Evolutionary conservation across 2,329 filamentous ascomycete species (phyloP).

Genomic region (Gnomoniopsis sp.): DNA sequence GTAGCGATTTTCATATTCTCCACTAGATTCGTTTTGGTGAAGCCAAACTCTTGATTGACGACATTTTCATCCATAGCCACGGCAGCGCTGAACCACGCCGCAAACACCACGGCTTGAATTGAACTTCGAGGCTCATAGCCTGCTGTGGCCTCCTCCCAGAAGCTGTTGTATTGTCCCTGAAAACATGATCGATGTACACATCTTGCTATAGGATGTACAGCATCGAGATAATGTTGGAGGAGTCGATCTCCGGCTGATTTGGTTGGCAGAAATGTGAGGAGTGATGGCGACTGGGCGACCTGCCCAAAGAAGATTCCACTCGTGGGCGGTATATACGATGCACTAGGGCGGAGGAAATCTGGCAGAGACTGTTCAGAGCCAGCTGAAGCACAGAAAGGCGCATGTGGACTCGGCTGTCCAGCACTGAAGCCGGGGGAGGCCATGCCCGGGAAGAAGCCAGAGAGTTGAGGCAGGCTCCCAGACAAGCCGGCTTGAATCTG

Average conservation of each 20-base stretch:
- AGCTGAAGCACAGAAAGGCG: conserved; percentile 18
- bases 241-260: conserved; percentile 57
- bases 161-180: conserved; percentile 58
- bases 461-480: conserved; percentile 18
- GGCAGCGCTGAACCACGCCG: conserved; percentile 65
- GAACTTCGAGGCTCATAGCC: conserved; percentile 62
- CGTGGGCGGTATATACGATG: conserved; percentile 64
- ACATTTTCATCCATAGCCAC: conserved; percentile 60
- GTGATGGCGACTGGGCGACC: conserved; percentile 40
- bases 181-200: conserved; percentile 66
- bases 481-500: conserved; percentile 35
- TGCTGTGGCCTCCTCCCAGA: conserved; percentile 60
- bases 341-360: conserved; percentile 61
- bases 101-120: conserved; percentile 66
- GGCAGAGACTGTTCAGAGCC: conserved; percentile 31
- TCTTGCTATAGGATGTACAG: conserved; percentile 67
- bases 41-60: conserved; percentile 48
- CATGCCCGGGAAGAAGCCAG: conserved; percentile 18
- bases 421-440: conserved; percentile 12
- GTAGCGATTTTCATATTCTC: conserved; percentile 63
- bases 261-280: conserved; percentile 61
- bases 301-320: conserved; percentile 65
- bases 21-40: conserved; percentile 54
- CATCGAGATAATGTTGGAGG: conserved; percentile 63
- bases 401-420: conserved; percentile 13